Evolutionary conservation across 169 alveolate genomes (phyloP).

Genomic region (Eimeria falciformis): DNA sequence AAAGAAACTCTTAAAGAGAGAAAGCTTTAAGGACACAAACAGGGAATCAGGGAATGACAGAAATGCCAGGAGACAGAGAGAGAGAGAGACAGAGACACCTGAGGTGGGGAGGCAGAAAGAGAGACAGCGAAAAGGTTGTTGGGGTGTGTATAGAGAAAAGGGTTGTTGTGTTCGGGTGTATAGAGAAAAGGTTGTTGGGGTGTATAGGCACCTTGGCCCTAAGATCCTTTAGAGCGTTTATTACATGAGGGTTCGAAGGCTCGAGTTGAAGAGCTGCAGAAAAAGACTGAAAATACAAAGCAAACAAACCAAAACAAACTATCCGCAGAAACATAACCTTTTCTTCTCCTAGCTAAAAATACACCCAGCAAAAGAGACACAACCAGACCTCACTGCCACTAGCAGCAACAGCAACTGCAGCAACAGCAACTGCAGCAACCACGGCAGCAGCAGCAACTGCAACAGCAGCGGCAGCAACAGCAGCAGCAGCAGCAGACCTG

Average conservation of each 20-base stretch:
- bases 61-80: no score
- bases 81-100: background rate
- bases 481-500: conserved; percentile 8
- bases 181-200: background rate
- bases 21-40: no score
- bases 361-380: no score
- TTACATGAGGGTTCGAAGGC: background rate
- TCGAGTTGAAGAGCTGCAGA: background rate
- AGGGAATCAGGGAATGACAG: no score
- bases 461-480: background rate
- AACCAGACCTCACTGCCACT: no score
- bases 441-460: conserved; percentile 33
- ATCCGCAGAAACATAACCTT: no score
- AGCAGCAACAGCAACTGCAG: conserved; percentile 7
- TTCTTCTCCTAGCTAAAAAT: no score
- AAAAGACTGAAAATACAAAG: no score
- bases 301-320: no score
- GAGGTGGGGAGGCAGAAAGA: background rate
- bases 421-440: conserved; percentile 1
- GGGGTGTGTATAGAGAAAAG: background rate
- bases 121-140: background rate
- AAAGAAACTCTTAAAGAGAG: no score
- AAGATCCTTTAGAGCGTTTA: background rate
- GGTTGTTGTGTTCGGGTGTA: background rate
- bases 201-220: background rate